Evolutionary conservation across 768 basidiomycete species (phyloP).

Genomic region (Sutorius australiensis): DNA sequence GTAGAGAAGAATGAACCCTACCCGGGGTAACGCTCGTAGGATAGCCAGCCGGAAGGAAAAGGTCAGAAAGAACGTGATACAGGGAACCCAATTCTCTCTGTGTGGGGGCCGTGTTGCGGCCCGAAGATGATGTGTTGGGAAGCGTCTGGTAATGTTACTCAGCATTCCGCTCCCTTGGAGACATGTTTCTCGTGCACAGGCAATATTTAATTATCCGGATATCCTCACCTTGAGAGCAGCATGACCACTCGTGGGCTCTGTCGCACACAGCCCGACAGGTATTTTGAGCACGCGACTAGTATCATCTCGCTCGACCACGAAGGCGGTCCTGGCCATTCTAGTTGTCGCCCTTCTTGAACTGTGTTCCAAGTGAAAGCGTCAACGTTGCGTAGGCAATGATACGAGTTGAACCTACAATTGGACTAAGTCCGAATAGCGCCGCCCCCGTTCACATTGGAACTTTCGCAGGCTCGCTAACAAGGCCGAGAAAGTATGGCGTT

Average conservation of each 20-base stretch:
- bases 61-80: constrained; percentile 19
- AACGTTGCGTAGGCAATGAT: background rate
- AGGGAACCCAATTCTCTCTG: constrained; percentile 1
- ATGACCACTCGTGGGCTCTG: background rate
- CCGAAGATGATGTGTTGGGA: background rate
- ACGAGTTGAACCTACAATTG: background rate
- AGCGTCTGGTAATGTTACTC: constrained; percentile 5
- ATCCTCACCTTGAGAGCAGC: constrained; percentile 17
- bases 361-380: too few relatives aligned
- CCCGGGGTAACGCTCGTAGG: constrained; percentile 60
- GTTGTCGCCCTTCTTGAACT: background rate
- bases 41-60: constrained; percentile 64
- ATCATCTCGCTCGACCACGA: constrained; percentile 22
- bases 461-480: background rate
- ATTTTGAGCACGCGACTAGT: constrained; percentile 16
- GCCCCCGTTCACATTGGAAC: background rate
- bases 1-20: constrained; percentile 15
- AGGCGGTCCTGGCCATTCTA: background rate
- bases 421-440: too few relatives aligned
- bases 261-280: constrained; percentile 8
- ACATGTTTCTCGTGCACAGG: background rate
- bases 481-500: constrained; percentile 18
- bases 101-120: background rate
- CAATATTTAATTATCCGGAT: background rate
- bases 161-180: background rate